These are phyloP conservation scores for Metschnikowia henanensis DNA, from an alignment of 805 yeast species.

Conservation along the genomic window DNA sequence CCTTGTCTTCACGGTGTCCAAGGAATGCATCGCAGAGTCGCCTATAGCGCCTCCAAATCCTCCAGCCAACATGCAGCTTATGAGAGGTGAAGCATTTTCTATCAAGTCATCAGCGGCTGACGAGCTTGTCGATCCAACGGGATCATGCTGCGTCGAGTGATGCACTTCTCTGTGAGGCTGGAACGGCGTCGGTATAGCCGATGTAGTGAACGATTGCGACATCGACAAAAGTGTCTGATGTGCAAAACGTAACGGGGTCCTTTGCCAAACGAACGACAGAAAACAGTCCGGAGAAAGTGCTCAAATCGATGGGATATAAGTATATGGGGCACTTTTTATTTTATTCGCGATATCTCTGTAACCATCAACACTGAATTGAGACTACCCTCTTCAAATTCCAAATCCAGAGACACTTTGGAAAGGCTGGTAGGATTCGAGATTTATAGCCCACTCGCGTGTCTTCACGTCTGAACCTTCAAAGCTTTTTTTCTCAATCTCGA, in stretches of 20 bases:
- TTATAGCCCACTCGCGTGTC: no score
- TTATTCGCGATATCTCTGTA: no score
- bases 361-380: no score
- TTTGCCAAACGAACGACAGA: not conserved
- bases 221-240: not conserved
- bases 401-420: no score
- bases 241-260: no score
- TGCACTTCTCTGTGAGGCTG: slow-evolving; percentile 17
- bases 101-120: not conserved
- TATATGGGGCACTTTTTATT: no score
- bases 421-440: no score
- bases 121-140: slow-evolving; percentile 1
- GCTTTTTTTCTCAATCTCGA: no score
- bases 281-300: no score
- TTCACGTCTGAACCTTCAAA: no score
- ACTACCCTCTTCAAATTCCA: no score
- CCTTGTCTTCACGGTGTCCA: slow-evolving; percentile 95
- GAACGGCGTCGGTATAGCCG: slow-evolving; percentile 23
- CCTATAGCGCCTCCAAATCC: slow-evolving; percentile 95
- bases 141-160: slow-evolving; percentile 1
- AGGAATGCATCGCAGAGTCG: slow-evolving; percentile 90
- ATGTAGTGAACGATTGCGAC: slow-evolving; percentile 18
- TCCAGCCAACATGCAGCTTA: slow-evolving; percentile 79
- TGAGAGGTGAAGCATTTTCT: slow-evolving; percentile 41
- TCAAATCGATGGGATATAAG: no score